These are phyloP conservation scores for Collariella sp. DNA, from an alignment of 495 filamentous ascomycete species.

Conservation along the genomic window DNA sequence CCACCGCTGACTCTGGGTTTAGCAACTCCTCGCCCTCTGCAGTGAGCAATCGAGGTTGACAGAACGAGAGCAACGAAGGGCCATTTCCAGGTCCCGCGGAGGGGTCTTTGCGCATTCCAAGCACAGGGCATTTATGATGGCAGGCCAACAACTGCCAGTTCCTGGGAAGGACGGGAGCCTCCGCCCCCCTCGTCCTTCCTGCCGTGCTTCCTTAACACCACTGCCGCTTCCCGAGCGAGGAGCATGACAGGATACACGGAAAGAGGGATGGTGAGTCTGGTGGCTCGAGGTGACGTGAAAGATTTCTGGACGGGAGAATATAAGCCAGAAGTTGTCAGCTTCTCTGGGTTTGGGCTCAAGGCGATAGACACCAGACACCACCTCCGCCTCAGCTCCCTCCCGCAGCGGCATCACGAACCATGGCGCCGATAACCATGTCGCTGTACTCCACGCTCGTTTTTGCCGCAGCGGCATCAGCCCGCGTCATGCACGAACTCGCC, in stretches of 20 bases:
- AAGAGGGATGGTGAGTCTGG: too few species aligned
- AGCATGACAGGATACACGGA: neutral
- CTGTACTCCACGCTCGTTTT: constrained; percentile 23
- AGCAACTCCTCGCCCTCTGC: too few species aligned
- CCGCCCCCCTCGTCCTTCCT: neutral
- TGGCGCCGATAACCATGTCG: constrained; percentile 17
- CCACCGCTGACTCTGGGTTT: too few species aligned
- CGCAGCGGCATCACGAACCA: neutral
- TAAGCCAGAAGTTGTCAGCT: too few species aligned
- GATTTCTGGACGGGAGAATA: too few species aligned
- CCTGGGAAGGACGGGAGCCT: neutral
- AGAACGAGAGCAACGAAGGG: neutral
- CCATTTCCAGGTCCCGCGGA: too few species aligned
- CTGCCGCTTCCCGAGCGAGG: neutral
- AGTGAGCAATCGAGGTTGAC: neutral
- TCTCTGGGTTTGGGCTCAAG: too few species aligned
- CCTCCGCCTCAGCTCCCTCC: neutral
- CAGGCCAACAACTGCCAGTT: too few species aligned
- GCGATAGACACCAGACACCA: too few species aligned
- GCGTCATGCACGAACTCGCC: constrained; percentile 40
- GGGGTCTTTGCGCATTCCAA: too few species aligned
- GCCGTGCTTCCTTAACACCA: neutral
- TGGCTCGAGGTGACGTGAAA: too few species aligned
- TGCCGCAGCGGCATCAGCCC: constrained; percentile 29
- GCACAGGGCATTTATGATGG: too few species aligned